phyloP scores from a whole-genome alignment of 495 filamentous ascomycete genomes.

The Bryoglossum gracile region DNA sequence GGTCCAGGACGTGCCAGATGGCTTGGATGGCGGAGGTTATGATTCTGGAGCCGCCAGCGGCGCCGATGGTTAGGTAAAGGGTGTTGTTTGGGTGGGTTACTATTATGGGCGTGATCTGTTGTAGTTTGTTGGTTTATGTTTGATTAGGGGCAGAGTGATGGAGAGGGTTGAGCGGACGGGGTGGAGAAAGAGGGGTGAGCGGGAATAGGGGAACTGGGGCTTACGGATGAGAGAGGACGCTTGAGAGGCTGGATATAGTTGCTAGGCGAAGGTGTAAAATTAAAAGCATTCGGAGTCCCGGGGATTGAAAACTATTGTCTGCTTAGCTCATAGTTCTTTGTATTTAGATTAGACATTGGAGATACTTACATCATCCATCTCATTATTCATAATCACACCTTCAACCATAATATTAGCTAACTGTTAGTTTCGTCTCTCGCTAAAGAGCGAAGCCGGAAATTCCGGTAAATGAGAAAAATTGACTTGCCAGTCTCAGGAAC shows the following conservation, averaged over 20 bases:
- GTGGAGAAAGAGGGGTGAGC: too few species aligned
- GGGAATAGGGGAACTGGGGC: too few species aligned
- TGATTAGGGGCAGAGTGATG: too few species aligned
- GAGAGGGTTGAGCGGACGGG: too few species aligned
- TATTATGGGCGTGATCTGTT: constrained; percentile 71
- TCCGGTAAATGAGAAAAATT: not conserved
- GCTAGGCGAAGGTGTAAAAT: constrained; percentile 66
- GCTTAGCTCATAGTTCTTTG: too few species aligned
- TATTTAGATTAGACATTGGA: too few species aligned
- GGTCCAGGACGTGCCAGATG: constrained; percentile 65
- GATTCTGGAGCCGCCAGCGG: constrained; percentile 82
- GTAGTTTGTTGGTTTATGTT: too few species aligned
- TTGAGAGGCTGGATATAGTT: constrained; percentile 82
- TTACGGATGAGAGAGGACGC: constrained; percentile 72
- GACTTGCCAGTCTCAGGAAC: constrained; percentile 62
- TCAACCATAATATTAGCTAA: too few species aligned
- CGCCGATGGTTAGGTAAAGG: constrained; percentile 63
- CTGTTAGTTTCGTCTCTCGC: too few species aligned
- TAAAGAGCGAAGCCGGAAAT: too few species aligned
- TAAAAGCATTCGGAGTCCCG: constrained; percentile 66
- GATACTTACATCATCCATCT: constrained; percentile 96
- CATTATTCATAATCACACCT: constrained; percentile 85
- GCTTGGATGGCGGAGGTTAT: constrained; percentile 77
- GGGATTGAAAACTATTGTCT: constrained; percentile 82
- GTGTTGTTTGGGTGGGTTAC: constrained; percentile 58